Evolutionary conservation across 2,329 filamentous ascomycete genomes (phyloP), one percentile per base, ranked within the genome.

Genomic region (Microcyclospora pomicola): DNA sequence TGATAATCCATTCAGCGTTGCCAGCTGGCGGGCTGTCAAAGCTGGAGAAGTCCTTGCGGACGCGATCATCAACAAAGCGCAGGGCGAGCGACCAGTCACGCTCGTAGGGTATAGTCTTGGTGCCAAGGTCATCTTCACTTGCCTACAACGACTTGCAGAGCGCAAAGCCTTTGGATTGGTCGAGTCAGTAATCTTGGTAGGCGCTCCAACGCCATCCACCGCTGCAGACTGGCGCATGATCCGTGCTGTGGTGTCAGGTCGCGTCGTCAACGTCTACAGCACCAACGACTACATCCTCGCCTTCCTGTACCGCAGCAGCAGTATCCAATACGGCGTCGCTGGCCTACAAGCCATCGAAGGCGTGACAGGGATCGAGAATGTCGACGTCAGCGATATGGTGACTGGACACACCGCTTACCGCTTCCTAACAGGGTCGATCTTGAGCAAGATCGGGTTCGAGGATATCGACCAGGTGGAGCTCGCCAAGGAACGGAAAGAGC

Each of bases 211-310:
- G 0, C 84, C 87, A 0, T 82, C 80, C 0, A 73, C 80, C 33
- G 61, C 72, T 0, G 68, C 69, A 1, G 75, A 85, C 48, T 95
- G 87, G 87, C 72, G 78, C 33, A 67, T 74, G 29, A 75, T 93
- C 47, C 75, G 84, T 24, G 75, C 73, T 33, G 83, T 88, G 1
- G 85, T 93, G 0, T 75, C 79, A 2, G 86, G 87, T 2, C 73
- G 81, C 40, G 69, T 94, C 6, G 80, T 93, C 49, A 95, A 95
- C 49, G 84, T 88, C 7, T 94, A 80, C 60, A 88, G 83, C 2
- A 76, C 80, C 37, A 87, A 91, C 42, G 87, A 95, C 59, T 82
- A 84, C 52, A 77, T 95, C 27, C 74, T 95, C 1, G 86, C 77
- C 1, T 88, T 94, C 55, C 66, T 94, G 13, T 94, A 95, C 58